Evolutionary conservation across 148 eudicot species (phyloP).

Genomic region (Rheum nobile): DNA sequence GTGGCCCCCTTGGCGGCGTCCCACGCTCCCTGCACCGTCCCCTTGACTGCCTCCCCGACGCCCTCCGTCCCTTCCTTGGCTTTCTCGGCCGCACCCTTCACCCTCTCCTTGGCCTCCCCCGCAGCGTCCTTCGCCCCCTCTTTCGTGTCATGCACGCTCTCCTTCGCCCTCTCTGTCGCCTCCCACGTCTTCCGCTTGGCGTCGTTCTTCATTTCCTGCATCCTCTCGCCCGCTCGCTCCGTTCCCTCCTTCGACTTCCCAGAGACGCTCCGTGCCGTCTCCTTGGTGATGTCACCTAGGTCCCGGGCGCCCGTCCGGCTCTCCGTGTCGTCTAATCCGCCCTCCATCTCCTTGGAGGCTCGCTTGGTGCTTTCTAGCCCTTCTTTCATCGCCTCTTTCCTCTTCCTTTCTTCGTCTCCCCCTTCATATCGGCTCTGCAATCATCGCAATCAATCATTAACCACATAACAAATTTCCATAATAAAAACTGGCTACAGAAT

Average conservation of each 20-base stretch:
- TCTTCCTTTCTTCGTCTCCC: not conserved
- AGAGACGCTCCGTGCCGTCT: slow-evolving; percentile 8
- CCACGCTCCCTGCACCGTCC: slow-evolving; percentile 24
- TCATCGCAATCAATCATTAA: not conserved
- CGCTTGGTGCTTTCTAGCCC: not conserved
- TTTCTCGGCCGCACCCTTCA: slow-evolving; percentile 15
- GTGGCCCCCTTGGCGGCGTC: slow-evolving; percentile 44
- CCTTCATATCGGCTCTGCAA: slow-evolving; percentile 17
- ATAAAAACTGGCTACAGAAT: too few species aligned
- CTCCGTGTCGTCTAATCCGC: slow-evolving; percentile 10
- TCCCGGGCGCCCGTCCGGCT: slow-evolving; percentile 10
- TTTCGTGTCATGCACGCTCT: slow-evolving; percentile 4
- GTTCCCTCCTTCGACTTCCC: slow-evolving; percentile 18
- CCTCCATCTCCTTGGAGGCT: slow-evolving; percentile 14
- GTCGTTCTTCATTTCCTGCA: slow-evolving; percentile 23
- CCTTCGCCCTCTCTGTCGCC: slow-evolving; percentile 15
- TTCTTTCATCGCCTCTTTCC: slow-evolving; percentile 12
- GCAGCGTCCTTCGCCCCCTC: slow-evolving; percentile 18
- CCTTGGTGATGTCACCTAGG: slow-evolving; percentile 11
- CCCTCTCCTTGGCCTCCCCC: slow-evolving; percentile 6
- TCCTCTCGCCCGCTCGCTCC: slow-evolving; percentile 13
- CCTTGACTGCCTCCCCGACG: slow-evolving; percentile 4
- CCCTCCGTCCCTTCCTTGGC: slow-evolving; percentile 16
- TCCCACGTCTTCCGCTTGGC: slow-evolving; percentile 15
- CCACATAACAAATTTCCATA: too few species aligned